A percentile compares a stretch with the other conserved stretches of the same genome.
Evolutionary conservation across 2,329 filamentous ascomycete genomes (phyloP).

Genomic region (Trichoderma harzianum): DNA sequence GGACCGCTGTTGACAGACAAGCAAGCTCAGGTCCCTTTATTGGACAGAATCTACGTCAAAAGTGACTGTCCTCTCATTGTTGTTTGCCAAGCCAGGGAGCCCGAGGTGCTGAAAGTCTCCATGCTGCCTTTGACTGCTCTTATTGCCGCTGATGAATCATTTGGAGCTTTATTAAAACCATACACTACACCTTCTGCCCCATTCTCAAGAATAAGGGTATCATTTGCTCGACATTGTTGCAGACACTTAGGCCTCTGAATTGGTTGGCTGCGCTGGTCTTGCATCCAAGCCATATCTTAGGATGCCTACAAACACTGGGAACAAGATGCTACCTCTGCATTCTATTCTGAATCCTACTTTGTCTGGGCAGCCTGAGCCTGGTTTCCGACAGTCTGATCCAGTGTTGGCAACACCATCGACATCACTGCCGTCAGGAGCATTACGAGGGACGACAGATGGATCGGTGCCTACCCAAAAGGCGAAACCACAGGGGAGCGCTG

Average conservation of each 20-base stretch:
- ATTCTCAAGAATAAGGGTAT: background rate
- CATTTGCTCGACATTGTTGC: background rate
- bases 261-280: conserved; percentile 2
- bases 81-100: conserved; percentile 31
- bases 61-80: background rate
- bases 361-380: conserved; percentile 36
- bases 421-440: conserved; percentile 26
- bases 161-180: conserved; percentile 27
- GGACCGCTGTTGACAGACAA: conserved; percentile 1
- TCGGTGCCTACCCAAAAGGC: background rate
- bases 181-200: background rate
- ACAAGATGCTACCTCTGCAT: conserved; percentile 60
- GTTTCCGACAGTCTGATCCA: conserved; percentile 39
- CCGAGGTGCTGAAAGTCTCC: conserved; percentile 24
- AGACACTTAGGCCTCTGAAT: background rate
- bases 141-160: conserved; percentile 27
- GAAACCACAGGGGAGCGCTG: conserved; percentile 44
- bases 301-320: conserved; percentile 22
- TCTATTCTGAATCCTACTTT: conserved; percentile 64
- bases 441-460: background rate
- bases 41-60: background rate
- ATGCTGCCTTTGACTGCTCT: conserved; percentile 21
- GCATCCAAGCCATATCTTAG: background rate
- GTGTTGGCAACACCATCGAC: background rate
- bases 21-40: background rate